These are phyloP conservation scores for Kickxella alabastrina DNA, from an alignment of 192 early-diverging fungal species.

Conservation along the genomic window DNA sequence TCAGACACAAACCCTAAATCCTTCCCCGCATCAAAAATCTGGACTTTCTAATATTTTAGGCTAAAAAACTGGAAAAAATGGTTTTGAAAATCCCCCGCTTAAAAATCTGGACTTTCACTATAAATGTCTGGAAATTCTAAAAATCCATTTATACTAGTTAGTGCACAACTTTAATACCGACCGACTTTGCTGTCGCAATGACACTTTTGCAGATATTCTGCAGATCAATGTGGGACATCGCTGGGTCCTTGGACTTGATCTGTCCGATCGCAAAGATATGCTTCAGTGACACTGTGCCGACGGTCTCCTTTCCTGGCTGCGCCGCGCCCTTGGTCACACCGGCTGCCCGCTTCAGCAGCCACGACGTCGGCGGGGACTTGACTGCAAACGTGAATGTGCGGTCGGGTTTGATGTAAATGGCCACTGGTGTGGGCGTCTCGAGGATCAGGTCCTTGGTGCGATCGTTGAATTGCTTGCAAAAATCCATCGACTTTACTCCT, in stretches of 20 bases:
- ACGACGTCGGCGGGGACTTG: conserved; percentile 83
- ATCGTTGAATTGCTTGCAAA: conserved; percentile 98
- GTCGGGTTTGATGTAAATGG: conserved; percentile 86
- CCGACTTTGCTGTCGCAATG: conserved; percentile 70
- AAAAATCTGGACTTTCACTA: no score
- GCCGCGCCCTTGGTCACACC: conserved; percentile 82
- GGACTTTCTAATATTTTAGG: no score
- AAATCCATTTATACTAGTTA: no score
- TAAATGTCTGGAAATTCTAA: no score
- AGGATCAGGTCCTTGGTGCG: conserved; percentile 77
- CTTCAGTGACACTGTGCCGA: conserved; percentile 82
- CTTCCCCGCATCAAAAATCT: no score
- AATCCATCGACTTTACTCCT: conserved; percentile 97
- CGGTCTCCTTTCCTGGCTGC: conserved; percentile 70
- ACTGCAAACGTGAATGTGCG: conserved; percentile 85
- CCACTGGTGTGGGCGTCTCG: conserved; percentile 79
- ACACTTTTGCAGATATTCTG: conserved; percentile 68
- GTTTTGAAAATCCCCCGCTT: no score
- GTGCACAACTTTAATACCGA: conserved; percentile 82
- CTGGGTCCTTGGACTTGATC: conserved; percentile 80
- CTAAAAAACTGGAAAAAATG: no score
- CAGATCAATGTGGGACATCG: conserved; percentile 66
- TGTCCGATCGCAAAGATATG: conserved; percentile 94
- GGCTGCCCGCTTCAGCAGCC: conserved; percentile 82
- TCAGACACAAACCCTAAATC: no score